phyloP scores from a whole-genome alignment of 2,329 filamentous ascomycete genomes.

The Ophiostoma australiae region DNA sequence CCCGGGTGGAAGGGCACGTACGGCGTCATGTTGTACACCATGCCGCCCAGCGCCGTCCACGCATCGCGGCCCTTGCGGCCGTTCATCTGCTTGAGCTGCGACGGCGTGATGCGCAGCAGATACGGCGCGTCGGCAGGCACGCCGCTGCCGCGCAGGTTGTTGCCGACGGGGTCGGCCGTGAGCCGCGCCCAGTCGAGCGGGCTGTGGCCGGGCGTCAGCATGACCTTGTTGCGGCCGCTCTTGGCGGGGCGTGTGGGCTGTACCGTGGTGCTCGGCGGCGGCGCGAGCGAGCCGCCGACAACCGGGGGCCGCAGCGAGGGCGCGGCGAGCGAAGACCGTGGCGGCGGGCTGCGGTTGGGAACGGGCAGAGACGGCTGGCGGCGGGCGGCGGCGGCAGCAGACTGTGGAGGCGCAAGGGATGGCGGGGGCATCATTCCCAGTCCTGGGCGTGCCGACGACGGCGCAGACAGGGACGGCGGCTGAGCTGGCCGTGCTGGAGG shows the following conservation, averaged over 20 bases:
- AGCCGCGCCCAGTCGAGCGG: constrained; percentile 94
- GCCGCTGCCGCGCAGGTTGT: constrained; percentile 54
- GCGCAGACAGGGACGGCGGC: neutral
- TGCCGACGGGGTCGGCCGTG: constrained; percentile 54
- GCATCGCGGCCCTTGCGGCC: constrained; percentile 80
- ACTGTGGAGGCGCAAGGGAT: neutral
- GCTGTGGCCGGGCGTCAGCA: constrained; percentile 83
- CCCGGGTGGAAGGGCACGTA: constrained; percentile 91
- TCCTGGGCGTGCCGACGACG: constrained; percentile 3
- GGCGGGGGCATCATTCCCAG: constrained; percentile 35
- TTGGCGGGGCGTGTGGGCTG: constrained; percentile 43
- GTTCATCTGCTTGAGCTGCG: constrained; percentile 70
- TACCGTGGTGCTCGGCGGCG: constrained; percentile 50
- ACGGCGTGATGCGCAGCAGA: constrained; percentile 73
- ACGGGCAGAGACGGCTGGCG: constrained; percentile 22
- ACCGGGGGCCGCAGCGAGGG: constrained; percentile 23
- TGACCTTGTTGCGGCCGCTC: constrained; percentile 65
- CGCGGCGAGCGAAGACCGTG: constrained; percentile 30
- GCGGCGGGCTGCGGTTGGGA: constrained; percentile 26
- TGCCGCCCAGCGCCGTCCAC: constrained; percentile 84
- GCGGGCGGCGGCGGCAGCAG: constrained; percentile 21
- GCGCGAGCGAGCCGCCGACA: constrained; percentile 34
- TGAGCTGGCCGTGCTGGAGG: constrained; percentile 10
- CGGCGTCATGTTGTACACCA: constrained; percentile 89
- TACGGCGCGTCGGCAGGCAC: constrained; percentile 48